Conservation (phyloP, 345 rosid genomes). For the Eucalyptus urophylla region DNA sequence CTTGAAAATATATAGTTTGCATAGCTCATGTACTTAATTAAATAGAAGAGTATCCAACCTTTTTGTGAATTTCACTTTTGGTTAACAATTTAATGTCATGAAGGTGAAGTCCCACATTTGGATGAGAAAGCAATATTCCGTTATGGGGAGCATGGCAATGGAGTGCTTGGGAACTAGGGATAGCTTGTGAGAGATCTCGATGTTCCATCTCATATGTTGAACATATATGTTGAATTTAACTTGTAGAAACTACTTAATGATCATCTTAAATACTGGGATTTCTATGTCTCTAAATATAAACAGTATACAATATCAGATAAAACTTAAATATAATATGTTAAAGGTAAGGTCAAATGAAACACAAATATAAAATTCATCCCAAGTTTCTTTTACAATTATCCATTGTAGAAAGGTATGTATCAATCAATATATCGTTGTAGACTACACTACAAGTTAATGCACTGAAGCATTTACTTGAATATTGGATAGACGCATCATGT, state of each 20-base stretch:
- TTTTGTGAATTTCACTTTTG: background rate
- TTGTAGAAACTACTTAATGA: background rate
- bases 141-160: background rate
- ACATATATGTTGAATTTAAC: background rate
- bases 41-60: background rate
- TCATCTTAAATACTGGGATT: background rate
- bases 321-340: background rate
- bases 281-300: background rate
- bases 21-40: background rate
- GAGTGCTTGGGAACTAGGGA: background rate
- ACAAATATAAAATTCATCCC: background rate
- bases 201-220: background rate
- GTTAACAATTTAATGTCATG: background rate
- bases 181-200: background rate
- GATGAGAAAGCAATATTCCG: background rate
- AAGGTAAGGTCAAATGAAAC: background rate
- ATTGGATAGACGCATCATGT: background rate
- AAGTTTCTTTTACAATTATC: background rate
- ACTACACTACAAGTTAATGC: background rate
- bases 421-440: background rate
- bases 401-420: background rate
- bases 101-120: background rate
- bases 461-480: background rate
- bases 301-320: background rate
- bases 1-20: background rate